Conservation (phyloP, 2,329 filamentous ascomycete species). For the Xylaria arbuscula region DNA sequence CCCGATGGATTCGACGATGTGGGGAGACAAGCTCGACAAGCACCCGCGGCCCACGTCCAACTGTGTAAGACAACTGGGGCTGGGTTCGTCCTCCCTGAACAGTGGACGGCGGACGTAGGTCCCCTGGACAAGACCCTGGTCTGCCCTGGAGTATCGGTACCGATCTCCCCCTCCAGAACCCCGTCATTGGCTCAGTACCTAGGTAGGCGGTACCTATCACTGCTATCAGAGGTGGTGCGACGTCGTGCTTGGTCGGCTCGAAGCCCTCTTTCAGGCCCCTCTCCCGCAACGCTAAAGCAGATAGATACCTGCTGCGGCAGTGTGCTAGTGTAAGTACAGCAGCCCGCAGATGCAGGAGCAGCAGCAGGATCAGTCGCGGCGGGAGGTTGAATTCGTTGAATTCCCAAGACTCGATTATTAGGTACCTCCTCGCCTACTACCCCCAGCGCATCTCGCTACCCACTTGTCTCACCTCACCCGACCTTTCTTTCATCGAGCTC, state of each 20-base stretch:
- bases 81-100: conserved; percentile 24
- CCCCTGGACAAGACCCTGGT: conserved; percentile 5
- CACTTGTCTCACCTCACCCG: conserved; percentile 38
- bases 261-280: conserved; percentile 34
- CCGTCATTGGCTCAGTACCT: neutral
- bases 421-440: conserved; percentile 32
- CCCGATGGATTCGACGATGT: conserved; percentile 34
- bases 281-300: conserved; percentile 36
- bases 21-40: conserved; percentile 13
- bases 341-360: conserved; percentile 8
- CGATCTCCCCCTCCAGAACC: conserved; percentile 1
- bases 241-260: conserved; percentile 36
- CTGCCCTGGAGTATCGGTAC: conserved; percentile 22
- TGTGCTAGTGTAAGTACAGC: neutral
- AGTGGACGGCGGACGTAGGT: neutral
- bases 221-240: conserved; percentile 30
- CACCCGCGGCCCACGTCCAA: neutral
- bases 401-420: conserved; percentile 34
- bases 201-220: conserved; percentile 4
- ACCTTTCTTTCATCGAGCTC: conserved; percentile 29
- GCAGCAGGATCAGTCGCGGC: conserved; percentile 5
- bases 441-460: conserved; percentile 36
- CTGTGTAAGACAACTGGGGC: conserved; percentile 28
- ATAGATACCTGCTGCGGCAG: conserved; percentile 19
- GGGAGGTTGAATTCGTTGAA: conserved; percentile 28